Evolutionary conservation across 225 moss, liverwort and hornwort species (phyloP).

Genomic region (Anthoceros angustus): DNA sequence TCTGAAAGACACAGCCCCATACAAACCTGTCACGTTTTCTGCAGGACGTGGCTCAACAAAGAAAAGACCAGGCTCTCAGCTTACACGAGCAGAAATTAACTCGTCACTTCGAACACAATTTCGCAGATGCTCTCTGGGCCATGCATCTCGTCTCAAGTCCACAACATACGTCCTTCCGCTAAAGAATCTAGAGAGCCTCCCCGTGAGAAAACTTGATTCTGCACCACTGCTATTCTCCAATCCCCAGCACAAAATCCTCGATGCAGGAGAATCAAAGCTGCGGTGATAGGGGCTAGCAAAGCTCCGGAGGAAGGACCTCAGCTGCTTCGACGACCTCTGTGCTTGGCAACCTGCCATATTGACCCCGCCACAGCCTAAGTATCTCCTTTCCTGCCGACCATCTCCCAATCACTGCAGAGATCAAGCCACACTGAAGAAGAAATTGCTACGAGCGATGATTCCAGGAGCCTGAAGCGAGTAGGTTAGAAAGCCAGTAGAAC

Average conservation of each 20-base stretch:
- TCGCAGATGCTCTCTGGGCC: neutral
- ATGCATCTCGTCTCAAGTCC: neutral
- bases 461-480: neutral
- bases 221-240: neutral
- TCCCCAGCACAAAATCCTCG: neutral
- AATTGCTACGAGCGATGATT: neutral
- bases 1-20: neutral
- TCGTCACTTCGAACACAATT: neutral
- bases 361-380: neutral
- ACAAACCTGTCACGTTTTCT: neutral
- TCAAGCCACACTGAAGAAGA: neutral
- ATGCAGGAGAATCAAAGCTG: neutral
- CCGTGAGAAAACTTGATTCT: neutral
- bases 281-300: neutral
- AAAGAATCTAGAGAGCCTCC: neutral
- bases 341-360: neutral
- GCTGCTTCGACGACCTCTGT: neutral
- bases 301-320: neutral
- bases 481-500: neutral
- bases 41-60: too few relatives aligned
- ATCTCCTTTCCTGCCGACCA: neutral
- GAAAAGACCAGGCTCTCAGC: neutral
- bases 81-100: neutral
- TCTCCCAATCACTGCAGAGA: neutral
- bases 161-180: neutral